A percentile compares a stretch with the other conserved stretches of the same genome.
These are phyloP conservation scores for Eucommia ulmoides DNA, from an alignment of 257 asterid species.

Conservation along the genomic window DNA sequence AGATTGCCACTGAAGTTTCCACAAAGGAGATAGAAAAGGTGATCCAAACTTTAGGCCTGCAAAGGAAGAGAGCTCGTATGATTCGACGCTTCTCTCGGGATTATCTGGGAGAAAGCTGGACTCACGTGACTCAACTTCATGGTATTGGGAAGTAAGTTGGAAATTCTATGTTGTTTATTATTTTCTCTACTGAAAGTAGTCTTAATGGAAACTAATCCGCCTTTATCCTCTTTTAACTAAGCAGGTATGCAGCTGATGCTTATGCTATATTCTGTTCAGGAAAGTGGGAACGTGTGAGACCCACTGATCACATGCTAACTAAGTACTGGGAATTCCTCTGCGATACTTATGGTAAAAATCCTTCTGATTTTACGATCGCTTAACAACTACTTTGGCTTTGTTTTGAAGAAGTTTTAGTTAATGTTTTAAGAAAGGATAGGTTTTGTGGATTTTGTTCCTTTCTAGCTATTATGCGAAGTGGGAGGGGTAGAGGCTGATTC, in stretches of 20 bases:
- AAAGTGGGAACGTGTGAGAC: conserved; percentile 50
- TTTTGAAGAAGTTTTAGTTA: no score
- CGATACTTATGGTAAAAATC: no score
- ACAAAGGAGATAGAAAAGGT: conserved; percentile 37
- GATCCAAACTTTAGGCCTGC: conserved; percentile 53
- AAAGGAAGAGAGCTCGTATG: conserved; percentile 41
- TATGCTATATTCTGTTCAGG: conserved; percentile 70
- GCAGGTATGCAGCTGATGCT: conserved; percentile 83
- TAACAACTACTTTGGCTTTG: no score
- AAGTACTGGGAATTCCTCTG: conserved; percentile 70
- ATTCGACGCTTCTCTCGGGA: conserved; percentile 45
- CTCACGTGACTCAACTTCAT: conserved; percentile 59
- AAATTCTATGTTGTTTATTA: no score
- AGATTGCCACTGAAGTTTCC: conserved; percentile 41
- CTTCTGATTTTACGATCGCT: no score
- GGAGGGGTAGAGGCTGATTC: no score
- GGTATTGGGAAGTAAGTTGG: conserved; percentile 74
- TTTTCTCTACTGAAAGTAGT: no score
- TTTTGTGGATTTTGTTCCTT: no score
- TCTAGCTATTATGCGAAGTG: no score
- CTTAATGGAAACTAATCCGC: background rate
- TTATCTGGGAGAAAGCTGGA: conserved; percentile 53
- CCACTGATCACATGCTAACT: conserved; percentile 63
- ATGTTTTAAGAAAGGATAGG: no score
- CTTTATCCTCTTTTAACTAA: conserved; percentile 4